phyloP scores from a whole-genome alignment of 2,329 filamentous ascomycete genomes.

The Botrytis sinoallii region DNA sequence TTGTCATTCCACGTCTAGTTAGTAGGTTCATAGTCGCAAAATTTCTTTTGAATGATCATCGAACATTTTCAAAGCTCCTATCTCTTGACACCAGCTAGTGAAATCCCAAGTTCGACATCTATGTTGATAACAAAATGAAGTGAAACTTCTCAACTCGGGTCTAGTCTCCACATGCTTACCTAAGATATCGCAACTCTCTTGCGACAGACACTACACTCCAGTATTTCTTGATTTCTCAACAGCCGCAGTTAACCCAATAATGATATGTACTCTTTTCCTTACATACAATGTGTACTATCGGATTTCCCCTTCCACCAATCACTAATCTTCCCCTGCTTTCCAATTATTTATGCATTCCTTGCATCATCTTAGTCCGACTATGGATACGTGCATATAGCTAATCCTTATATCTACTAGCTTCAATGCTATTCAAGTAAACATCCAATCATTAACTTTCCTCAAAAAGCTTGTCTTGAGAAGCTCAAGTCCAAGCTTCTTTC shows the following conservation, averaged over 20 bases:
- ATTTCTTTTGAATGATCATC: not conserved
- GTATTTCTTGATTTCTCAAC: not conserved
- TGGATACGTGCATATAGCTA: constrained; percentile 6
- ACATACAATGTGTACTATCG: not conserved
- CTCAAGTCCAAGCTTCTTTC: constrained; percentile 10
- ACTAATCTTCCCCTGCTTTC: not conserved
- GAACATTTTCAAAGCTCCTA: not conserved
- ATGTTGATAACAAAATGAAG: not conserved
- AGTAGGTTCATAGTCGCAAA: not conserved
- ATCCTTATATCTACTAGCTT: not conserved
- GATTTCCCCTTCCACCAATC: not conserved
- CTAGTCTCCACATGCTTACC: not conserved
- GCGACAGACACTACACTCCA: not conserved
- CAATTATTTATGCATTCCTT: constrained; percentile 5
- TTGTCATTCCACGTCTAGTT: not conserved
- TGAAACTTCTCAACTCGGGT: not conserved
- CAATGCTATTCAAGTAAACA: not conserved
- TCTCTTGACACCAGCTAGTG: not conserved
- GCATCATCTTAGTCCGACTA: constrained; percentile 13
- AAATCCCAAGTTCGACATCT: not conserved
- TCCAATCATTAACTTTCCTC: constrained; percentile 6
- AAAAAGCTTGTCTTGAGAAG: constrained; percentile 1
- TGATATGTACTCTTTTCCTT: not conserved
- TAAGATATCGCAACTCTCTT: not conserved
- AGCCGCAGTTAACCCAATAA: not conserved